These are phyloP conservation scores for Talaromyces thailandensis DNA, from an alignment of 495 filamentous ascomycete genomes.

Conservation along the genomic window DNA sequence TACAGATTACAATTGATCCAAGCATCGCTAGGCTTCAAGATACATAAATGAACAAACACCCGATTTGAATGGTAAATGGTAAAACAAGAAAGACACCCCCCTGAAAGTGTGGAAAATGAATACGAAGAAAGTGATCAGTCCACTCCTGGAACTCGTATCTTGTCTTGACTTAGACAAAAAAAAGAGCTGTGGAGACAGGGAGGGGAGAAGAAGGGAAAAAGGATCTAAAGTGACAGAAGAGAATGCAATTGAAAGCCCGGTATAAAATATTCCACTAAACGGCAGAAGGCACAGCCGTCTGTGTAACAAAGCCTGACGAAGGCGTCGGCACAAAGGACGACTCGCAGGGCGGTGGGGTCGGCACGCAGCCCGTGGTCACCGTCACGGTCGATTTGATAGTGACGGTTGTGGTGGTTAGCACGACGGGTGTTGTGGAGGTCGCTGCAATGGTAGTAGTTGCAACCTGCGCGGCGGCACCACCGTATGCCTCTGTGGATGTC, in stretches of 20 bases:
- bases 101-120: not conserved
- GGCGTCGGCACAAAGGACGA: not conserved
- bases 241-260: not conserved
- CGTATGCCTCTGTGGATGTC: not conserved
- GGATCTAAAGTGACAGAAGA: not conserved
- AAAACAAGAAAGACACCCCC: not conserved
- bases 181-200: not conserved
- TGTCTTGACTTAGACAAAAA: not conserved
- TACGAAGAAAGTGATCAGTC: not conserved
- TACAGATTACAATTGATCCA: slow-evolving; percentile 15
- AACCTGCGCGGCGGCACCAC: not conserved
- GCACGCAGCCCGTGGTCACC: not conserved
- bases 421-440: not conserved
- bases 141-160: not conserved
- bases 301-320: not conserved
- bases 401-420: not conserved
- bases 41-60: not conserved
- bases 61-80: not conserved
- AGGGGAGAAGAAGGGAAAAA: not conserved
- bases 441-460: not conserved
- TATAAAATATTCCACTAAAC: not conserved
- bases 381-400: not conserved
- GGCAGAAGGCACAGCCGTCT: not conserved
- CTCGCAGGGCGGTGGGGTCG: not conserved
- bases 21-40: slow-evolving; percentile 8